Conservation (phyloP, 2,329 filamentous ascomycete species). For the Colletotrichum noveboracense region DNA sequence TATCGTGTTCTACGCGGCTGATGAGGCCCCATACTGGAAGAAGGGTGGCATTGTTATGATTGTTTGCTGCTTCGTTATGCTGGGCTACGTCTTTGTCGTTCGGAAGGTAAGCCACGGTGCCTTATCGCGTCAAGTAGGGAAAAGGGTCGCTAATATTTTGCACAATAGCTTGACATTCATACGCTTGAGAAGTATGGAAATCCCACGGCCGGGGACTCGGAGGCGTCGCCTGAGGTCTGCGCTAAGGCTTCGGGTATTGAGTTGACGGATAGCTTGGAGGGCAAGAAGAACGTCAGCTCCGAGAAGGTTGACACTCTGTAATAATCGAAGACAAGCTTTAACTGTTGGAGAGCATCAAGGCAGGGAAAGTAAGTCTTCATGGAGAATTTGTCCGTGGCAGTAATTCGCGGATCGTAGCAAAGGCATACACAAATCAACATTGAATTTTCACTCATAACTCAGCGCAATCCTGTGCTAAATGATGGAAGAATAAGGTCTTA, state of each 20-base stretch:
- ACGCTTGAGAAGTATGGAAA: neutral
- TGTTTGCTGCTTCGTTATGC: constrained; percentile 15
- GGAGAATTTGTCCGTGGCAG: fast-evolving
- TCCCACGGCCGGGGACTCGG: neutral
- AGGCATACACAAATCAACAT: neutral
- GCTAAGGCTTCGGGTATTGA: neutral
- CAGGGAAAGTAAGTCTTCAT: fast-evolving
- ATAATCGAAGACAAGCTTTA: fast-evolving
- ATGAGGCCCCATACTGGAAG: constrained; percentile 40
- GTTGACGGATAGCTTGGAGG: neutral
- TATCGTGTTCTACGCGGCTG: constrained; percentile 38
- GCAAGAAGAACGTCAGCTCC: neutral
- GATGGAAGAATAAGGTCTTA: fast-evolving
- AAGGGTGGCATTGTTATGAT: constrained; percentile 42
- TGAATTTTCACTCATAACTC: fast-evolving
- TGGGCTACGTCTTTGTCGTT: constrained; percentile 15
- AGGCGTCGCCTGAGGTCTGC: neutral
- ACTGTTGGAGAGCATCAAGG: neutral
- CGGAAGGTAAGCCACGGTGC: constrained; percentile 1
- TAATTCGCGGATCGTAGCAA: neutral
- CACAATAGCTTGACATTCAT: neutral
- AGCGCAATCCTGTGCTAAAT: fast-evolving
- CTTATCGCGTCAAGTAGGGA: neutral
- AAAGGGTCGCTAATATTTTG: neutral
- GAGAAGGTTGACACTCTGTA: neutral